Evolutionary conservation across 1,139 yeast species (phyloP).

Genomic region (Sugiyamaella xylanicola): DNA sequence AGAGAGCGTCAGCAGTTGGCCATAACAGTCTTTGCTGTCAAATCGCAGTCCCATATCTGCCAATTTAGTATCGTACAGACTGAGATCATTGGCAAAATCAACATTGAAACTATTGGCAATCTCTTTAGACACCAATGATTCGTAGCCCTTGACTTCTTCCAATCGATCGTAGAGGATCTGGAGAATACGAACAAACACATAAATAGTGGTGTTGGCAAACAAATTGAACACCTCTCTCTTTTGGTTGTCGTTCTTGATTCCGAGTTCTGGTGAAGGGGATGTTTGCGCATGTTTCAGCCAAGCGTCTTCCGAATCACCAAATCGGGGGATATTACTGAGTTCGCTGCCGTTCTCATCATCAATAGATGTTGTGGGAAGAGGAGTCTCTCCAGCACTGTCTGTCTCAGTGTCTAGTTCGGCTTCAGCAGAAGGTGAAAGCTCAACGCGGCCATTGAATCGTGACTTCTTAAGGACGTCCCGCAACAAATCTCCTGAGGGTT

Average conservation of each 20-base stretch:
- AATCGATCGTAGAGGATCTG: conserved; percentile 81
- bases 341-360: conserved; percentile 1
- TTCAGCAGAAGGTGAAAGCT: conserved; percentile 14
- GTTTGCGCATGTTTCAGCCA: conserved; percentile 30
- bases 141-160: conserved; percentile 68
- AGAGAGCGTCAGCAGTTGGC: conserved; percentile 71
- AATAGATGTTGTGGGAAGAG: conserved; percentile 10
- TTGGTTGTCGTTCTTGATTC: conserved; percentile 13
- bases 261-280: conserved; percentile 14
- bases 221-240: conserved; percentile 60
- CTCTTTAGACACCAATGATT: conserved; percentile 71
- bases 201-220: conserved; percentile 89
- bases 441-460: conserved; percentile 39
- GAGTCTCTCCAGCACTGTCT: conserved; percentile 6
- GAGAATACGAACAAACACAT: conserved; percentile 86
- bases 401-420: conserved; percentile 9
- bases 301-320: conserved; percentile 35
- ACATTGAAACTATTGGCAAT: conserved; percentile 61
- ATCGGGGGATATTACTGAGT: conserved; percentile 17
- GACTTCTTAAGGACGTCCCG: conserved; percentile 71
- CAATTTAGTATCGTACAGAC: conserved; percentile 76
- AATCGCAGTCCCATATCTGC: conserved; percentile 79
- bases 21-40: conserved; percentile 65
- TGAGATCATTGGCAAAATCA: conserved; percentile 86
- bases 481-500: conserved; percentile 57